A percentile compares a stretch with the other conserved stretches of the same genome.
Conservation (phyloP, 2,329 filamentous ascomycete species). For the Acrocalymma vagum region DNA sequence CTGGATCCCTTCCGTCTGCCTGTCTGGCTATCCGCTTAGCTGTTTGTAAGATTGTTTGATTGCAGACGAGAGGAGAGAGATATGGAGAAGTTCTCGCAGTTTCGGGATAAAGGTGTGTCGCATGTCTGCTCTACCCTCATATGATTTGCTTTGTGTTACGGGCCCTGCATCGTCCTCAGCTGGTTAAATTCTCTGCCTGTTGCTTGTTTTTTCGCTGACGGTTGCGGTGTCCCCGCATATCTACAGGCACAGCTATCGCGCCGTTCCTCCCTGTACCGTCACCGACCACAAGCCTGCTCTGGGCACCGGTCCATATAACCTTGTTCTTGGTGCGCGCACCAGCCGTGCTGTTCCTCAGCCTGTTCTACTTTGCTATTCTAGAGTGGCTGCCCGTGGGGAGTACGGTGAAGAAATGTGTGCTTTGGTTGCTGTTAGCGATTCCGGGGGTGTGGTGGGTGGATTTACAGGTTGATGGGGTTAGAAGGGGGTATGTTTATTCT, state of each 20-base stretch:
- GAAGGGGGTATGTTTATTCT: slow-evolving; percentile 71
- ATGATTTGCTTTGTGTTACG: too few species aligned
- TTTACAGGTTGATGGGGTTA: slow-evolving; percentile 96
- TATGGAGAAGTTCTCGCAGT: slow-evolving; percentile 98
- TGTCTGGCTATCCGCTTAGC: too few species aligned
- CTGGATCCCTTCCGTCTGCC: too few species aligned
- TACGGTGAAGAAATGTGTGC: slow-evolving; percentile 77
- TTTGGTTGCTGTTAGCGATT: slow-evolving; percentile 88
- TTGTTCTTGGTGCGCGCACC: slow-evolving; percentile 85
- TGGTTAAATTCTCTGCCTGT: not conserved
- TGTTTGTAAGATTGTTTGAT: too few species aligned
- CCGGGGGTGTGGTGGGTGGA: slow-evolving; percentile 99
- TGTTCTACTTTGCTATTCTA: slow-evolving; percentile 80
- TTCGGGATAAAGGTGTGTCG: slow-evolving; percentile 81
- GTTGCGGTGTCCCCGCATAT: too few species aligned
- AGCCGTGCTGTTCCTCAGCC: slow-evolving; percentile 72
- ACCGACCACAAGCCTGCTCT: slow-evolving; percentile 66
- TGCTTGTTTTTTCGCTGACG: too few species aligned
- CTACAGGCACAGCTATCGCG: slow-evolving; percentile 87
- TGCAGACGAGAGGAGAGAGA: too few species aligned
- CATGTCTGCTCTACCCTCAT: too few species aligned
- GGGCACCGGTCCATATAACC: slow-evolving; percentile 70
- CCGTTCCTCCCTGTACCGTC: slow-evolving; percentile 88
- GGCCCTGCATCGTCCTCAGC: too few species aligned
- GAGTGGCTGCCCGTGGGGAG: slow-evolving; percentile 80